A percentile compares a stretch with the other conserved stretches of the same genome.
Evolutionary conservation across 805 yeast species (phyloP).

Genomic region (Pichia pseudocactophila): DNA sequence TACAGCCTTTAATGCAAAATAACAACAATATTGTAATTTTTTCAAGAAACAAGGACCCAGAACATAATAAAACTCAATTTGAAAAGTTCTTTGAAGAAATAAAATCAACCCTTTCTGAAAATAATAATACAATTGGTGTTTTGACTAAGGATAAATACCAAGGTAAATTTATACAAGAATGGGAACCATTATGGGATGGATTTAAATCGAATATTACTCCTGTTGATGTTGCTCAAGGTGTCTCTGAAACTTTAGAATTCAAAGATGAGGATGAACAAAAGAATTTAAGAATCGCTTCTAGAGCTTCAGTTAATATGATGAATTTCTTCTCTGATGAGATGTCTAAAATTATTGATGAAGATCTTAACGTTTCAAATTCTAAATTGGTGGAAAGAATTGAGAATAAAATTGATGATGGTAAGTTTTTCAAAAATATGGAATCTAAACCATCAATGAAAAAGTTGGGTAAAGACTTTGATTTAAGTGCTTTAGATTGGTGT

Average conservation of each 20-base stretch:
- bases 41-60: constrained; percentile 74
- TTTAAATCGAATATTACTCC: constrained; percentile 31
- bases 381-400: constrained; percentile 71
- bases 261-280: constrained; percentile 76
- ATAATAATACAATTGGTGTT: constrained; percentile 46
- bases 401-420: constrained; percentile 70
- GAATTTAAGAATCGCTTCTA: constrained; percentile 59
- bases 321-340: constrained; percentile 78
- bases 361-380: constrained; percentile 61
- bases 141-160: constrained; percentile 67
- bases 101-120: constrained; percentile 30
- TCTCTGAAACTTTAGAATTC: constrained; percentile 52
- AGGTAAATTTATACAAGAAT: constrained; percentile 80
- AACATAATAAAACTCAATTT: constrained; percentile 61
- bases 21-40: constrained; percentile 36
- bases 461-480: constrained; percentile 62
- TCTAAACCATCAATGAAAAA: constrained; percentile 41
- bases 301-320: constrained; percentile 72
- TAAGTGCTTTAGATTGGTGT: constrained; percentile 81
- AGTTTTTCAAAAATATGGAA: constrained; percentile 48
- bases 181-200: constrained; percentile 41
- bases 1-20: constrained; percentile 43
- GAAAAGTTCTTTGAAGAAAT: constrained; percentile 44
- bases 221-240: constrained; percentile 45
- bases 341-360: constrained; percentile 83